phyloP scores from a whole-genome alignment of 768 basidiomycete genomes.

The Leccinellum luteum region DNA sequence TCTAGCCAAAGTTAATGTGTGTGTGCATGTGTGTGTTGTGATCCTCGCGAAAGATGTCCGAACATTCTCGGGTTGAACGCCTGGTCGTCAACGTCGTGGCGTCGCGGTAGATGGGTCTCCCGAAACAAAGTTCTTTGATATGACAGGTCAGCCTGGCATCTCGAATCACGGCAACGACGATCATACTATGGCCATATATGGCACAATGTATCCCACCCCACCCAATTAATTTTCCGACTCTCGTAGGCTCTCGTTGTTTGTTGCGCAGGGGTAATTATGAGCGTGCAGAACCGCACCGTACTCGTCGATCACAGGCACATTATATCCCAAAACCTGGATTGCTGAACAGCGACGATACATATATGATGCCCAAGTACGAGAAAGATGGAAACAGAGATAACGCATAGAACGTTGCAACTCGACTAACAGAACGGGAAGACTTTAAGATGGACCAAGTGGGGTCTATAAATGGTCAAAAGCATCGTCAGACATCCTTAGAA shows the following conservation, averaged over 20 bases:
- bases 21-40: conserved; percentile 3
- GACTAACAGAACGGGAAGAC: background rate
- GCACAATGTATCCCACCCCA: conserved; percentile 1
- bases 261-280: background rate
- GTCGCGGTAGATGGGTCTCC: conserved; percentile 8
- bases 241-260: background rate
- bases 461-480: conserved; percentile 3
- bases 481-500: background rate
- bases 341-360: background rate
- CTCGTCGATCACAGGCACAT: background rate
- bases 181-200: conserved; percentile 6
- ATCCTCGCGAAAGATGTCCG: conserved; percentile 5
- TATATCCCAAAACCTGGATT: background rate
- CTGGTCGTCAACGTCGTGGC: conserved; percentile 1
- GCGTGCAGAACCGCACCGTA: background rate
- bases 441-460: conserved; percentile 1
- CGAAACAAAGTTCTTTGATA: background rate
- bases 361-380: background rate
- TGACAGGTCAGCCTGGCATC: conserved; percentile 9
- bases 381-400: background rate
- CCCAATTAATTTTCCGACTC: background rate
- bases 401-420: background rate
- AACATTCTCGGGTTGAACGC: conserved; percentile 2
- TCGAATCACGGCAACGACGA: conserved; percentile 18
- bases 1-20: background rate